Conservation (phyloP, 1,139 yeast species). For the Saccharomyces hybrid region DNA sequence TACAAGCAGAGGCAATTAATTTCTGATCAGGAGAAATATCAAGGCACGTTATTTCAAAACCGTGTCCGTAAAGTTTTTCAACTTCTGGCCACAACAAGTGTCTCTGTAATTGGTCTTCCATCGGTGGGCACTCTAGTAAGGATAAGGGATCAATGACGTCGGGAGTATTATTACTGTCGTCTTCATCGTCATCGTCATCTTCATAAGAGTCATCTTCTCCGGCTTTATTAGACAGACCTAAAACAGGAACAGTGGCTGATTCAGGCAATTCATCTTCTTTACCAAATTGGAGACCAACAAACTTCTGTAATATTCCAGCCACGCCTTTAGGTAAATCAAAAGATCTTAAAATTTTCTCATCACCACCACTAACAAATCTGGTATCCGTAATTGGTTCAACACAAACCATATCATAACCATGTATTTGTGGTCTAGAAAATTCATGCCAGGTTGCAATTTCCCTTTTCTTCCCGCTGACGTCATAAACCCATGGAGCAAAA, state of each 20-base stretch:
- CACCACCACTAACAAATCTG: conserved; percentile 87
- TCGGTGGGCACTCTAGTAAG: conserved; percentile 53
- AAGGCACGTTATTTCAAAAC: conserved; percentile 82
- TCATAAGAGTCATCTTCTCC: conserved; percentile 44
- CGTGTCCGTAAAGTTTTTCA: conserved; percentile 94
- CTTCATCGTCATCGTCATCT: conserved; percentile 35
- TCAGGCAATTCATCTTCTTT: conserved; percentile 38
- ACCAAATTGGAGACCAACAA: conserved; percentile 40
- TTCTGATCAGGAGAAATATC: conserved; percentile 59
- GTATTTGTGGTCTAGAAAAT: conserved; percentile 94
- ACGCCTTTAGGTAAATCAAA: conserved; percentile 87
- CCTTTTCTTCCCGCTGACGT: conserved; percentile 30
- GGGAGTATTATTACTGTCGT: conserved; percentile 36
- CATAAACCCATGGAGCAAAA: conserved; percentile 52
- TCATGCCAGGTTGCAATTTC: conserved; percentile 61
- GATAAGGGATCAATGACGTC: conserved; percentile 36
- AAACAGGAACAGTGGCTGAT: conserved; percentile 84
- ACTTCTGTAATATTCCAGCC: conserved; percentile 48
- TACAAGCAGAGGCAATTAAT: conserved; percentile 82
- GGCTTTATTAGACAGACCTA: conserved; percentile 92
- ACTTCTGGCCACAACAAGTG: conserved; percentile 91
- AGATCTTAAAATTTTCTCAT: conserved; percentile 87
- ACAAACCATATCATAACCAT: conserved; percentile 94
- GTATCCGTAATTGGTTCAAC: conserved; percentile 54
- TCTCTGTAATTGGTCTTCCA: conserved; percentile 85